A percentile compares a stretch with the other conserved stretches of the same genome.
Conservation (phyloP, 148 eudicot species). For the Heliosperma pusillum region DNA sequence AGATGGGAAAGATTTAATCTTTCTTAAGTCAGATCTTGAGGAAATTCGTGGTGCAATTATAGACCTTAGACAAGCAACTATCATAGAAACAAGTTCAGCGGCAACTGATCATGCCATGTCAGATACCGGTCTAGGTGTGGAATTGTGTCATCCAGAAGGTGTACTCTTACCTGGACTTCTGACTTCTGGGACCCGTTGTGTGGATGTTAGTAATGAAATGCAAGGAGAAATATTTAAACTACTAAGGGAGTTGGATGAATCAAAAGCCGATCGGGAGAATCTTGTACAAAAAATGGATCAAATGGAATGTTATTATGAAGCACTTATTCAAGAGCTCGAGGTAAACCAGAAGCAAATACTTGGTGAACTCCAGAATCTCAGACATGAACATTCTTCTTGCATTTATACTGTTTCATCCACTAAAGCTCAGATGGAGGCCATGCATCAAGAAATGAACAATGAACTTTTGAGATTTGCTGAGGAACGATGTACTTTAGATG, state of each 20-base stretch:
- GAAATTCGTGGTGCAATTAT: background rate
- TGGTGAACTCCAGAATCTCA: slow-evolving; percentile 80
- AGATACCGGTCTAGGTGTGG: slow-evolving; percentile 64
- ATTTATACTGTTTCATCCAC: slow-evolving; percentile 62
- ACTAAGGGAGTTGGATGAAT: slow-evolving; percentile 75
- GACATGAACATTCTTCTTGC: slow-evolving; percentile 84
- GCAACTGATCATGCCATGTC: slow-evolving; percentile 30
- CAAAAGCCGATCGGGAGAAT: slow-evolving; percentile 66
- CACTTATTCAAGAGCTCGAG: slow-evolving; percentile 92
- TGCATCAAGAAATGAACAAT: slow-evolving; percentile 66
- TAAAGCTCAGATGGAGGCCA: slow-evolving; percentile 70
- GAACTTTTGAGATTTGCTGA: slow-evolving; percentile 56
- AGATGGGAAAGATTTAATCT: background rate
- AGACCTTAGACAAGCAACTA: background rate
- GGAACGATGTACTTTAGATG: slow-evolving; percentile 59
- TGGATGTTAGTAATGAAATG: slow-evolving; percentile 55
- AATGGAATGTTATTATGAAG: slow-evolving; percentile 98
- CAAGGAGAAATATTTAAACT: slow-evolving; percentile 73
- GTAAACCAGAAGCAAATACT: slow-evolving; percentile 91
- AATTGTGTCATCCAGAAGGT: slow-evolving; percentile 73
- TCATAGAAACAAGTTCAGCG: background rate
- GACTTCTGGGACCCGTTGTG: slow-evolving; percentile 45
- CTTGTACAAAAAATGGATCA: slow-evolving; percentile 83
- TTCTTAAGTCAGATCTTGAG: slow-evolving; percentile 3
- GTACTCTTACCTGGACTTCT: slow-evolving; percentile 56